phyloP scores from a whole-genome alignment of 345 rosid species.

The Hibiscus trionum region DNA sequence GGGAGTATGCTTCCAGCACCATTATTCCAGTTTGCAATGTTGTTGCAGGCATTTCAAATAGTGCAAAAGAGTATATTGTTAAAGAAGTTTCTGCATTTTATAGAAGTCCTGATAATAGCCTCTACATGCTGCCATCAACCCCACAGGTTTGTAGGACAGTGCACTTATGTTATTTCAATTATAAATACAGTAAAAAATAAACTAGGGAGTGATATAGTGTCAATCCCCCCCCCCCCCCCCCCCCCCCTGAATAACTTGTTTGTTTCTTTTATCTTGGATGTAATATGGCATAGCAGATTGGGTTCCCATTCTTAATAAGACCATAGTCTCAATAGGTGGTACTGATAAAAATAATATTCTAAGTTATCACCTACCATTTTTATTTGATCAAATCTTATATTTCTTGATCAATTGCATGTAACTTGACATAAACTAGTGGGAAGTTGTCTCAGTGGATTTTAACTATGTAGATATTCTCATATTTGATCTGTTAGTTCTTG shows the following conservation, averaged over 20 bases:
- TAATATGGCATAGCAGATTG: not conserved
- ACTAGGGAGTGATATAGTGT: not conserved
- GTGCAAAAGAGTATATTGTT: slow-evolving; percentile 72
- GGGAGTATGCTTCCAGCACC: slow-evolving; percentile 80
- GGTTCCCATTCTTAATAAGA: not conserved
- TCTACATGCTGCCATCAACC: slow-evolving; percentile 87
- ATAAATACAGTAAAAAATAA: not conserved
- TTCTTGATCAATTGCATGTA: not conserved
- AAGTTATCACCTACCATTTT: not conserved
- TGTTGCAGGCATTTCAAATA: slow-evolving; percentile 62
- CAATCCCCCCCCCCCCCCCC: not conserved
- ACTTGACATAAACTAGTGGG: not conserved
- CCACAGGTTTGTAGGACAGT: slow-evolving; percentile 60
- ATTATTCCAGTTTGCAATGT: slow-evolving; percentile 72
- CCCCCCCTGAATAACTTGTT: not conserved
- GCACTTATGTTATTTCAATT: not conserved
- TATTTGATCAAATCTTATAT: not conserved
- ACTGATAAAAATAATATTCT: not conserved
- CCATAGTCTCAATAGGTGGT: not conserved
- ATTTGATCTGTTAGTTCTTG: not conserved
- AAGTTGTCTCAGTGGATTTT: not conserved
- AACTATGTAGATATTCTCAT: not conserved
- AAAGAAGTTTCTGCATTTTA: slow-evolving; percentile 81
- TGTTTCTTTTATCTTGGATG: not conserved
- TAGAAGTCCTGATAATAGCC: slow-evolving; percentile 76